These are phyloP conservation scores for Aspergillus chevalieri DNA, from an alignment of 2,329 filamentous ascomycete species.

Conservation along the genomic window DNA sequence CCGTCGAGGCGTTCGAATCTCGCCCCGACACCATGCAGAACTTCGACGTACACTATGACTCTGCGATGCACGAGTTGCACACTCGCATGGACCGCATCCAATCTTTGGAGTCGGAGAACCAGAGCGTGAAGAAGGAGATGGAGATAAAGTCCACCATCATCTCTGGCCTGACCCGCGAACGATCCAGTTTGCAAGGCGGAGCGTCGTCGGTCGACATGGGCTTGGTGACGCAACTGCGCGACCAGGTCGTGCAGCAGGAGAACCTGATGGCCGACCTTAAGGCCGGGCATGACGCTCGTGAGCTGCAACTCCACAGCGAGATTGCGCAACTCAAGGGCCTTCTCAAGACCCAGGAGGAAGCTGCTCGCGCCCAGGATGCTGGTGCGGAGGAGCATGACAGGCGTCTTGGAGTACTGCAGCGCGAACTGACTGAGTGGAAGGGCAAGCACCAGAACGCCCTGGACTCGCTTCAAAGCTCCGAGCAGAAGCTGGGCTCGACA, in stretches of 20 bases:
- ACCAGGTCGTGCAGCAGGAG: slow-evolving; percentile 83
- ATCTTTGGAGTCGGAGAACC: slow-evolving; percentile 77
- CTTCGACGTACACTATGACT: slow-evolving; percentile 86
- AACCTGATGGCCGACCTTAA: slow-evolving; percentile 69
- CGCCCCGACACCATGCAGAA: slow-evolving; percentile 81
- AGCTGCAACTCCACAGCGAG: slow-evolving; percentile 67
- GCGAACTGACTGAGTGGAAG: slow-evolving; percentile 70
- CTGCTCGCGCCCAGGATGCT: slow-evolving; percentile 29
- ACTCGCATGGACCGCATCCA: slow-evolving; percentile 82
- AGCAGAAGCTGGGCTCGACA: slow-evolving; percentile 65
- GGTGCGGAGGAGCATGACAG: slow-evolving; percentile 44
- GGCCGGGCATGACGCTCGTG: slow-evolving; percentile 64
- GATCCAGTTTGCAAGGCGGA: slow-evolving; percentile 72
- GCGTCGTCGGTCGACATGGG: slow-evolving; percentile 82
- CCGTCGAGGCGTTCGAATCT: slow-evolving; percentile 74
- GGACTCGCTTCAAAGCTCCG: slow-evolving; percentile 63
- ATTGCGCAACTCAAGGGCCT: slow-evolving; percentile 61
- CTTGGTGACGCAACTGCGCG: slow-evolving; percentile 76
- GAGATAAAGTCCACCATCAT: slow-evolving; percentile 96
- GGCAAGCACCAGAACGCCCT: slow-evolving; percentile 66
- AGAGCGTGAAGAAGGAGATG: slow-evolving; percentile 86
- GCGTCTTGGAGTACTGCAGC: slow-evolving; percentile 60
- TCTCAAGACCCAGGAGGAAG: slow-evolving; percentile 36
- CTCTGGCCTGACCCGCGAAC: slow-evolving; percentile 83
- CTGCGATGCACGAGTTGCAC: slow-evolving; percentile 88